These are phyloP conservation scores for Leccinum brunneo-olivaceum DNA, from an alignment of 1,284 basidiomycete genomes.

Conservation along the genomic window DNA sequence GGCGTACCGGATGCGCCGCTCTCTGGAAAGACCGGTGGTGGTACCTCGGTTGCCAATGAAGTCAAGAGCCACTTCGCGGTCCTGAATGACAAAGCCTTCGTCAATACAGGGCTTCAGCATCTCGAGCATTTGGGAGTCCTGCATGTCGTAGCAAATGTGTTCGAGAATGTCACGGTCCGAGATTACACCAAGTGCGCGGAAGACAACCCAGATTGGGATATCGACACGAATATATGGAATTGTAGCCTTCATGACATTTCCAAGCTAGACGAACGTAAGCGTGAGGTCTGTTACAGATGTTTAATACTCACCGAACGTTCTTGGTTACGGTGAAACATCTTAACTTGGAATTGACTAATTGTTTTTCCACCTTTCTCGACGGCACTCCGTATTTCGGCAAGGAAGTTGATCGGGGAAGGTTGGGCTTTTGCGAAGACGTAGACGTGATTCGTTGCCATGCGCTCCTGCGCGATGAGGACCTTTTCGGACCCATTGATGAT, in stretches of 20 bases:
- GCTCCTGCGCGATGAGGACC: slow-evolving; percentile 97
- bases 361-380: slow-evolving; percentile 99
- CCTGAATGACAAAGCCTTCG: slow-evolving; percentile 97
- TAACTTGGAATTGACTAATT: slow-evolving; percentile 96
- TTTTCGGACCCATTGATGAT: slow-evolving; percentile 99
- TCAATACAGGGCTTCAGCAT: slow-evolving; percentile 99
- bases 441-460: slow-evolving; percentile 99
- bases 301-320: slow-evolving; percentile 68
- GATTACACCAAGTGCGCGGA: slow-evolving; percentile 95
- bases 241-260: slow-evolving; percentile 94
- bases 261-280: slow-evolving; percentile 44
- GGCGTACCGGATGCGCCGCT: slow-evolving; percentile 91
- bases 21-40: slow-evolving; percentile 86
- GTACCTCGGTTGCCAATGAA: slow-evolving; percentile 99
- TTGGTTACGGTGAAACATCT: slow-evolving; percentile 88
- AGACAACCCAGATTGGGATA: slow-evolving; percentile 98
- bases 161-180: slow-evolving; percentile 97
- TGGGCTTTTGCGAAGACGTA: slow-evolving; percentile 99
- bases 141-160: slow-evolving; percentile 97
- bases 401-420: slow-evolving; percentile 91
- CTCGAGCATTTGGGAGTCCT: slow-evolving; percentile 94
- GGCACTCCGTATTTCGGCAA: slow-evolving; percentile 96
- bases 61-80: slow-evolving; percentile 93
- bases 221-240: slow-evolving; percentile 98
- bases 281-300: not conserved